Base-by-base conservation (phyloP, 2,329 filamentous ascomycete species). In the Sclerotinia borealis region DNA sequence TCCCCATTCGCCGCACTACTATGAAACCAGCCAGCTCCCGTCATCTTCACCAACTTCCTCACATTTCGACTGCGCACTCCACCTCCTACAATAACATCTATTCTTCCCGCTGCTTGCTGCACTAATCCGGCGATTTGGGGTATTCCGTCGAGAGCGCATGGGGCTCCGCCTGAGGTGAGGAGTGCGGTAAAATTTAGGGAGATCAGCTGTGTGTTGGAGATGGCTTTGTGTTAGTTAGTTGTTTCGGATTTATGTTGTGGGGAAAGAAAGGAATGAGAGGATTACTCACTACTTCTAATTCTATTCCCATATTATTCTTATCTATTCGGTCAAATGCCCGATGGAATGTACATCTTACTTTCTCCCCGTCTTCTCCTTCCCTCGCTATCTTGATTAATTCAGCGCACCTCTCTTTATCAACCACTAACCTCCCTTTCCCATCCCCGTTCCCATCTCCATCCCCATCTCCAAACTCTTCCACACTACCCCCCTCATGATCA, bases 321-420 rank as follows among this genome's bases (percentile, higher is more conserved):
- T 66, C 66, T 67, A n/a, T 48, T 75, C 67, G 22, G 68, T 84
- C 82, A 66, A 84, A 81, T 0, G 82, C 82, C 9, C 81, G 76
- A 68, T 84, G 82, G 59, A 85, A 85, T 3, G 81, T 84, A 68
- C 81, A 83, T 2, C 79, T 77, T 31, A 76, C 75, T 2, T 66
- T 69, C 3, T 45, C 47, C 1, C 81, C 80, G 3, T 7, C 45
- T 1, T 58, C 8, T 11, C 54, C 54, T 15, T 19, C 31, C 34
- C 56, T 37, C 11, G 43, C 43, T 9, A 76, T 65, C 15, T 69
- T 61, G 0, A 84, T 76, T 7, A 84, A 70, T 52, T 76, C 72
- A 27, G 64, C 67, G 54, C 78, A 81, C 27, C 75, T 72, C n/a
- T 64, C 63, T 4, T 73, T 64, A 66, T 84, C 80, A 5, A 85